phyloP scores from a whole-genome alignment of 768 basidiomycete genomes.

The Dendrothele bispora region DNA sequence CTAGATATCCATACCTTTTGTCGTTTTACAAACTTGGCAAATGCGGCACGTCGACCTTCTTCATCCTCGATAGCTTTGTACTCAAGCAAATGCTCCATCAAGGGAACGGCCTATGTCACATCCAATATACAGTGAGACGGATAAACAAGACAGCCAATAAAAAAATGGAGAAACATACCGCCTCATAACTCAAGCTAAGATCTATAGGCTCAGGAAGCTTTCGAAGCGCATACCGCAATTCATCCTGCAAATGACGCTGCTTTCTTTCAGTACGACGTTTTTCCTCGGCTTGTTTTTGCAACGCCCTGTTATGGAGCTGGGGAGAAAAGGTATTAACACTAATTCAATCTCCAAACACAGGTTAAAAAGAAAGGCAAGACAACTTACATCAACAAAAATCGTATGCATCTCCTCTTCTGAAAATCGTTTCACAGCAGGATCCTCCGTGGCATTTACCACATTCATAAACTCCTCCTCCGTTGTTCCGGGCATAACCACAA shows the following conservation, averaged over 20 bases:
- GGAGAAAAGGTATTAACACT: conserved; percentile 2
- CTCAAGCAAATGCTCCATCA: conserved; percentile 82
- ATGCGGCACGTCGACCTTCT: conserved; percentile 79
- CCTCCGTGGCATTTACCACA: conserved; percentile 57
- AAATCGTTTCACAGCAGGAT: conserved; percentile 50
- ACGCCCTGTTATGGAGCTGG: conserved; percentile 71
- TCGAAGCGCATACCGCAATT: conserved; percentile 92
- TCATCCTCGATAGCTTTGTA: conserved; percentile 88
- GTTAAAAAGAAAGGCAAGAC: background rate
- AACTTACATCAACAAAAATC: conserved; percentile 64
- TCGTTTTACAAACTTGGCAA: conserved; percentile 83
- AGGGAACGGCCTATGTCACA: conserved; percentile 66
- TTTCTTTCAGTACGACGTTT: conserved; percentile 82
- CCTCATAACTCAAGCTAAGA: conserved; percentile 72
- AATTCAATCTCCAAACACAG: no score
- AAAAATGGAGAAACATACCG: conserved; percentile 46
- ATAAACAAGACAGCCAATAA: background rate
- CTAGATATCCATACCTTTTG: conserved; percentile 65
- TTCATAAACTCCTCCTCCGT: conserved; percentile 61
- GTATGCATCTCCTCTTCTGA: conserved; percentile 50
- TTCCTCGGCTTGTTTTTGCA: conserved; percentile 82
- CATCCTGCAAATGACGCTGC: conserved; percentile 88
- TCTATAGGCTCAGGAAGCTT: conserved; percentile 85
- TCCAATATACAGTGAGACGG: conserved; percentile 8
- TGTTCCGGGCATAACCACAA: conserved; percentile 54